Conservation (phyloP, 2,329 filamentous ascomycete genomes). For the Sordariomycetes sp. region DNA sequence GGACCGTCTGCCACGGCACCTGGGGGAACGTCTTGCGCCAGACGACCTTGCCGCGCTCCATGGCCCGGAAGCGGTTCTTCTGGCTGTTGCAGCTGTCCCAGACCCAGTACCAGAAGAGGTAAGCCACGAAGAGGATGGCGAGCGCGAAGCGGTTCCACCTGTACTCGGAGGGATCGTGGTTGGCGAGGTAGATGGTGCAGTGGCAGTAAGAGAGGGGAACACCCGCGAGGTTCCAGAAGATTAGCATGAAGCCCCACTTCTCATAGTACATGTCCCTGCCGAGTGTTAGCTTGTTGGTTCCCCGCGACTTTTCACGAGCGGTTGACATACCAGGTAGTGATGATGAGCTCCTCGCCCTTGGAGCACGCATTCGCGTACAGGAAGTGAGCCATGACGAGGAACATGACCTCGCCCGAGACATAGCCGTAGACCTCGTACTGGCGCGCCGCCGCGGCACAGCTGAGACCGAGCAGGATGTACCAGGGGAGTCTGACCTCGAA, state of each 20-base stretch:
- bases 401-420: constrained; percentile 71
- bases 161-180: constrained; percentile 67
- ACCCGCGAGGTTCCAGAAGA: constrained; percentile 93
- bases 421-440: constrained; percentile 81
- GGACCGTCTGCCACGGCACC: constrained; percentile 73
- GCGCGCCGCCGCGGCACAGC: constrained; percentile 61
- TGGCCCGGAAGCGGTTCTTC: constrained; percentile 81
- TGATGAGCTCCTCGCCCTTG: constrained; percentile 85
- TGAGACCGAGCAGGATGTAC: constrained; percentile 77
- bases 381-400: constrained; percentile 81
- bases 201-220: constrained; percentile 89
- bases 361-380: constrained; percentile 85
- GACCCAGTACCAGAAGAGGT: constrained; percentile 76
- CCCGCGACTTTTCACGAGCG: background rate
- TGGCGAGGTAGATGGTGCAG: constrained; percentile 81
- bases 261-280: constrained; percentile 82
- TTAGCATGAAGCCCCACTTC: constrained; percentile 96
- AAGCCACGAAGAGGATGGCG: constrained; percentile 50
- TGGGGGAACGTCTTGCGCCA: constrained; percentile 76
- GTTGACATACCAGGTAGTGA: constrained; percentile 55
- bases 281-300: background rate
- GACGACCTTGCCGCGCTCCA: constrained; percentile 58
- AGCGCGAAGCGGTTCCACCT: constrained; percentile 61
- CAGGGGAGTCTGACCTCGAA: constrained; percentile 86
- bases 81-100: constrained; percentile 90